Conservation (phyloP, 2,329 filamentous ascomycete species). For the Huntiella savannae region DNA sequence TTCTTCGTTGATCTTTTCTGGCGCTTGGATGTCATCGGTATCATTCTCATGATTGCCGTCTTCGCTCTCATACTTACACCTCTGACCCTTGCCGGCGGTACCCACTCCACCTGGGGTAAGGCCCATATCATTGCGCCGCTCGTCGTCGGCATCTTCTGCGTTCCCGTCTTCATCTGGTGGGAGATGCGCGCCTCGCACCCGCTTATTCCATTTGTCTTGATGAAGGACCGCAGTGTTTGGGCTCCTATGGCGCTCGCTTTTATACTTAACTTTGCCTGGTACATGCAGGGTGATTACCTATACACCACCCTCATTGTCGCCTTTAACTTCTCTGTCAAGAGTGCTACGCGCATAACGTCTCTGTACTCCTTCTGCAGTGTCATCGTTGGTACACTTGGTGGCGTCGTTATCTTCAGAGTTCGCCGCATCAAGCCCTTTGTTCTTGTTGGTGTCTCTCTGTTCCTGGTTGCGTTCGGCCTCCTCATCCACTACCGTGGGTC, state of each 20-base stretch:
- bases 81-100: constrained; percentile 27
- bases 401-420: constrained; percentile 35
- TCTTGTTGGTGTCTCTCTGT: constrained; percentile 37
- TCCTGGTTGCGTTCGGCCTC: constrained; percentile 45
- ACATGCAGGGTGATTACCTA: constrained; percentile 44
- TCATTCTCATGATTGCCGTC: constrained; percentile 26
- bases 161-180: constrained; percentile 32
- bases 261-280: constrained; percentile 39
- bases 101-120: constrained; percentile 20
- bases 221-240: constrained; percentile 47
- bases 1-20: constrained; percentile 22
- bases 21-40: constrained; percentile 26
- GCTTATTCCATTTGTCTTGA: constrained; percentile 39
- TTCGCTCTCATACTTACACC: constrained; percentile 28
- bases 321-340: constrained; percentile 37
- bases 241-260: constrained; percentile 39
- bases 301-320: constrained; percentile 42
- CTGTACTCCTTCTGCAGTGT: constrained; percentile 40
- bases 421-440: constrained; percentile 46
- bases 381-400: constrained; percentile 35
- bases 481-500: constrained; percentile 44
- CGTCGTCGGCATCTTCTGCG: constrained; percentile 26
- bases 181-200: constrained; percentile 29
- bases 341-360: constrained; percentile 38
- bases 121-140: constrained; percentile 25